Evolutionary conservation across 2,329 filamentous ascomycete genomes (phyloP).

Genomic region (Ilyonectria mors-panacis): DNA sequence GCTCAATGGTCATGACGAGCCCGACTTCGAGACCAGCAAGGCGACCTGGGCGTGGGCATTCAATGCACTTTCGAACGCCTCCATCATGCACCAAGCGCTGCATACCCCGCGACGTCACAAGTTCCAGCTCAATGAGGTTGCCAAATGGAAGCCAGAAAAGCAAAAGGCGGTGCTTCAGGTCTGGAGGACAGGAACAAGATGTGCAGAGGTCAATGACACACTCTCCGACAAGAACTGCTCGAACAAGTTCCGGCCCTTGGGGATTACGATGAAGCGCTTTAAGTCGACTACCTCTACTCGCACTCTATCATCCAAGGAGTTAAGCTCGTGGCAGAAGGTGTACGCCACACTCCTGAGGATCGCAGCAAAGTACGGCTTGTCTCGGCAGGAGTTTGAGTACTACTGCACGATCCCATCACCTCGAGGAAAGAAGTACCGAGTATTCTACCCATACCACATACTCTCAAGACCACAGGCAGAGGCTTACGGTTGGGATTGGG

Average conservation of each 20-base stretch:
- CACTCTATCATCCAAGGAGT: too few relatives aligned
- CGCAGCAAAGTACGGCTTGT: not conserved
- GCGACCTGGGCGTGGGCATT: not conserved
- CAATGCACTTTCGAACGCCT: slow-evolving; percentile 6
- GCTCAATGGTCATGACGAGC: not conserved
- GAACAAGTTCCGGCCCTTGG: too few relatives aligned
- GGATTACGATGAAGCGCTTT: too few relatives aligned
- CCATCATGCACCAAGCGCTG: not conserved
- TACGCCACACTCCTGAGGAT: not conserved
- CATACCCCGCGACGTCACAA: not conserved
- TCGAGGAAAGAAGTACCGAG: not conserved
- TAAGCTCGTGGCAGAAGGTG: not conserved
- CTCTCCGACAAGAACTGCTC: too few relatives aligned
- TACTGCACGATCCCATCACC: not conserved
- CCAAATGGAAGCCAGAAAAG: not conserved
- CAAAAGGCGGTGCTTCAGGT: slow-evolving; percentile 4
- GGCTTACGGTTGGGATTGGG: slow-evolving; percentile 11
- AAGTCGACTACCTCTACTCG: too few relatives aligned
- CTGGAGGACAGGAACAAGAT: not conserved
- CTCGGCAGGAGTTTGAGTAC: not conserved
- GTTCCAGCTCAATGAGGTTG: not conserved
- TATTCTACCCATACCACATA: slow-evolving; percentile 5
- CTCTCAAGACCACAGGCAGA: slow-evolving; percentile 3
- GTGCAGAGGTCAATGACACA: not conserved
- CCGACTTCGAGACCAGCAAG: not conserved